Percentiles rank a stretch among this genome's conserved stretches.
These are phyloP conservation scores for Golubevia sp. DNA, from an alignment of 1,284 basidiomycete genomes.

Conservation along the genomic window DNA sequence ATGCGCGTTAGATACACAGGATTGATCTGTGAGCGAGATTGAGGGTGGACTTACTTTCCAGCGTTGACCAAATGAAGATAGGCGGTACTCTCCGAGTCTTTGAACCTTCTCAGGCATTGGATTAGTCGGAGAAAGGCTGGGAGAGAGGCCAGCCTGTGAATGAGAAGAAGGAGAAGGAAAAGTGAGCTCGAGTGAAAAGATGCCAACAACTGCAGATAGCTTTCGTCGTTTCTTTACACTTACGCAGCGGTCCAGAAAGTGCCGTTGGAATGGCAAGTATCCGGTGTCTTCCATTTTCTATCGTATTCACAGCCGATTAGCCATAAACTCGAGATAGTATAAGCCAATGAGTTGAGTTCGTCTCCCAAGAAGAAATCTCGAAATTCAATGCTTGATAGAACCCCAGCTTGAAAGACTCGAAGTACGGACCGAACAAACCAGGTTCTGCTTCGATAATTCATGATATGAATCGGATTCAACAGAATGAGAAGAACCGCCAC, in stretches of 20 bases:
- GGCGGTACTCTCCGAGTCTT: conserved; percentile 31
- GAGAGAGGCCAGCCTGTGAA: conserved; percentile 28
- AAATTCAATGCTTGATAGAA: conserved; percentile 43
- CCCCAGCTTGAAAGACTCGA: conserved; percentile 38
- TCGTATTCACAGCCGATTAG: conserved; percentile 47
- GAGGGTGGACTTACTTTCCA: conserved; percentile 39
- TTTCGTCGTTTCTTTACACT: no score
- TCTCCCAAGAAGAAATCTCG: conserved; percentile 57
- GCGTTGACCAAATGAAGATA: conserved; percentile 53
- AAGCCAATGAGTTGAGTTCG: conserved; percentile 50
- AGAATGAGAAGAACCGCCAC: conserved; percentile 29
- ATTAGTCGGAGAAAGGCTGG: conserved; percentile 43
- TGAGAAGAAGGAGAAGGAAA: no score
- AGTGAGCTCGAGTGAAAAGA: no score
- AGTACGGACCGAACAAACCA: conserved; percentile 39
- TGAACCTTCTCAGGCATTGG: conserved; percentile 50
- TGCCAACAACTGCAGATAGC: no score
- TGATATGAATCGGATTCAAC: conserved; percentile 41
- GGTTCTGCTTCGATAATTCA: conserved; percentile 20
- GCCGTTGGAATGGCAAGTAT: conserved; percentile 31
- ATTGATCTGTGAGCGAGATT: no score
- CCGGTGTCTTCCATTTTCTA: conserved; percentile 13
- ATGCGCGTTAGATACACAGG: no score
- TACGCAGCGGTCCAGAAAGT: conserved; percentile 52
- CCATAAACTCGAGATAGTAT: conserved; percentile 44